Evolutionary conservation across 2,329 filamentous ascomycete species (phyloP).

Genomic region (Phaeosphaeriaceae sp.): DNA sequence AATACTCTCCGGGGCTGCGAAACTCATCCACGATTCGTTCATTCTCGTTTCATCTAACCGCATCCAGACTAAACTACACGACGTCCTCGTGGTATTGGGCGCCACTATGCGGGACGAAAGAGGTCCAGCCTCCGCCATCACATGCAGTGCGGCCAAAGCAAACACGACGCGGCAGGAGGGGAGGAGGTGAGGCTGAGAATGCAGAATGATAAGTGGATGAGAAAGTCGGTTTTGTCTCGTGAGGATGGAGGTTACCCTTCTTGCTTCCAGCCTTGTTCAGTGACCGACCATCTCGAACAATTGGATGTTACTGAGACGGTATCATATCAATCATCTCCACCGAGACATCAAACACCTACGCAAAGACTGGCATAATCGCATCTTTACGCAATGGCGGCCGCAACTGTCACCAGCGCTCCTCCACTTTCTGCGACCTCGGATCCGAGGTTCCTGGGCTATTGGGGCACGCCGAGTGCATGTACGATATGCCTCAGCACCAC

Average conservation of each 20-base stretch:
- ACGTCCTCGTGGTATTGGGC: neutral
- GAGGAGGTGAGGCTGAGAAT: neutral
- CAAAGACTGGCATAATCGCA: neutral
- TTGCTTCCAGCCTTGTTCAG: neutral
- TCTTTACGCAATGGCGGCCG: neutral
- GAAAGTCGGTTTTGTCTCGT: neutral
- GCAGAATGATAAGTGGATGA: neutral
- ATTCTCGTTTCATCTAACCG: neutral
- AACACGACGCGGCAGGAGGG: neutral
- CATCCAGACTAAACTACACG: neutral
- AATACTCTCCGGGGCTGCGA: neutral
- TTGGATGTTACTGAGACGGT: too few species aligned
- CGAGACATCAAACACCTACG: neutral
- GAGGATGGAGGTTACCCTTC: neutral
- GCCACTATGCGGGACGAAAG: neutral
- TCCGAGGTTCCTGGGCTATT: neutral
- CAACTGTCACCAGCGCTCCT: neutral
- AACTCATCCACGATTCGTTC: neutral
- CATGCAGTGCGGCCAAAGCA: neutral
- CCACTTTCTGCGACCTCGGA: neutral
- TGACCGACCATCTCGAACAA: neutral
- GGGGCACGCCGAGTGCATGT: neutral
- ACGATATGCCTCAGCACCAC: neutral
- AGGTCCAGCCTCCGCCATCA: neutral
- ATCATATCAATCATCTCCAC: too few species aligned